Base-by-base conservation (phyloP, 495 filamentous ascomycete species). In the Penicillium waksmanii region DNA sequence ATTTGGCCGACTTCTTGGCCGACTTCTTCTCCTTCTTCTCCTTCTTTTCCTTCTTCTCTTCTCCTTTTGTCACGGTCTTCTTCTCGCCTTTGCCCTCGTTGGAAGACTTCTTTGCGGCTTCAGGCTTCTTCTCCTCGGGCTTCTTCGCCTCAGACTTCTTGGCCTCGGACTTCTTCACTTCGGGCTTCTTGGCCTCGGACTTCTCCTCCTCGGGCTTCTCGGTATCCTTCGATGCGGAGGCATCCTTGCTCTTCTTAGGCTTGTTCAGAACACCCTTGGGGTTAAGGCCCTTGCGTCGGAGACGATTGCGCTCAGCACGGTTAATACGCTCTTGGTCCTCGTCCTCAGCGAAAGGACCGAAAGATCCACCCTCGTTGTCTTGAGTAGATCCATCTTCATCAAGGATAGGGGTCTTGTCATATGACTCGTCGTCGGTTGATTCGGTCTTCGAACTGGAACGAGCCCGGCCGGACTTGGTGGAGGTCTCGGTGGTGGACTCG, bases 321-420 rank as follows among this genome's bases (percentile, higher is more conserved):
- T 82, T 80, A 58, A 90, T 85, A 52, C 83, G 81, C 56, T 79
- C 78, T 53, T 72, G 66, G 62, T 90, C 88, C 54, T 81, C 85
- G 31, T 87, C 81, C 33, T 89, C 85, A 52, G 89, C 85, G 64
- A 83, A 90, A 1, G 82, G 83, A 19, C 84, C 88, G 74, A 90
- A 91, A 13, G 76, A 74, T 25, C 82, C 79, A 3, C 76, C 80
- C 23, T 78, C 75, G 33, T 68, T 58, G 51, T 65, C 57, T 43
- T 56, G 34, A 5, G 61, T 55, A 15, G 44, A 56, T 53, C 76
- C 65, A 18, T 78, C 78, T 7, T 77, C 77, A 42, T 78, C 75
- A 12, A 60, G 55, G 27, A 85, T 78, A 0, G 82, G 81, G 17
- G 76, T 80, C 66, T 77, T 78, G 64, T 84, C 82, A 25, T 48